phyloP scores from a whole-genome alignment of 2,329 filamentous ascomycete genomes.

The Tolypocladium pustulatum region DNA sequence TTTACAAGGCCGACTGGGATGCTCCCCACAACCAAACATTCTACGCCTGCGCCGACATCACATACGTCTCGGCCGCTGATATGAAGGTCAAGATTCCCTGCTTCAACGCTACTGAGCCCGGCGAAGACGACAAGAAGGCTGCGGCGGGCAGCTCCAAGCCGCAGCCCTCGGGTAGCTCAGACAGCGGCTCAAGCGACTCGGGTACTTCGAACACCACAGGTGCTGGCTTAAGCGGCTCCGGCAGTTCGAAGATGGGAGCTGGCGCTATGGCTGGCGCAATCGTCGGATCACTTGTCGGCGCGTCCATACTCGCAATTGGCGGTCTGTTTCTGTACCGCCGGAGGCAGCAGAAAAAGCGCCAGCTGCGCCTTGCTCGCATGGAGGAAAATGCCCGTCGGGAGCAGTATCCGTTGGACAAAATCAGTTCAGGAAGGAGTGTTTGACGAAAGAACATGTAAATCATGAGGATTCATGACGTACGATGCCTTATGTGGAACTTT shows the following conservation, averaged over 20 bases:
- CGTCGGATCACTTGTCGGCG: neutral
- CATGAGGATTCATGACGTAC: neutral
- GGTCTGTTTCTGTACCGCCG: neutral
- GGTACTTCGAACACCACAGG: neutral
- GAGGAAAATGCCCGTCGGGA: slow-evolving; percentile 1
- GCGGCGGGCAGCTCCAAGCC: slow-evolving; percentile 6
- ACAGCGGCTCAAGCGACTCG: neutral
- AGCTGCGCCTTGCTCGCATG: neutral
- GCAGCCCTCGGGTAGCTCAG: slow-evolving; percentile 10
- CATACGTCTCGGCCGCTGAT: slow-evolving; percentile 22
- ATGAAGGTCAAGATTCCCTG: slow-evolving; percentile 26
- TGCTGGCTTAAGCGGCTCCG: neutral
- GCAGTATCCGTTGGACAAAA: neutral
- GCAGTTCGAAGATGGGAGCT: neutral
- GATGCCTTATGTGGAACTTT: neutral
- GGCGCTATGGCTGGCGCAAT: neutral
- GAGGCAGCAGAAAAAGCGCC: neutral
- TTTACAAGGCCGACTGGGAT: slow-evolving; percentile 34
- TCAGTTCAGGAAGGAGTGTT: neutral
- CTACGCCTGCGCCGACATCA: slow-evolving; percentile 39
- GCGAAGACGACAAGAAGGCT: slow-evolving; percentile 11
- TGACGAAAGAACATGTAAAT: neutral
- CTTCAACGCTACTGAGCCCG: slow-evolving; percentile 30
- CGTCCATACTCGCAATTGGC: neutral
- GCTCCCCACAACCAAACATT: slow-evolving; percentile 31